Evolutionary conservation across 2,329 filamentous ascomycete genomes (phyloP).

Genomic region (Aspergillus niger): DNA sequence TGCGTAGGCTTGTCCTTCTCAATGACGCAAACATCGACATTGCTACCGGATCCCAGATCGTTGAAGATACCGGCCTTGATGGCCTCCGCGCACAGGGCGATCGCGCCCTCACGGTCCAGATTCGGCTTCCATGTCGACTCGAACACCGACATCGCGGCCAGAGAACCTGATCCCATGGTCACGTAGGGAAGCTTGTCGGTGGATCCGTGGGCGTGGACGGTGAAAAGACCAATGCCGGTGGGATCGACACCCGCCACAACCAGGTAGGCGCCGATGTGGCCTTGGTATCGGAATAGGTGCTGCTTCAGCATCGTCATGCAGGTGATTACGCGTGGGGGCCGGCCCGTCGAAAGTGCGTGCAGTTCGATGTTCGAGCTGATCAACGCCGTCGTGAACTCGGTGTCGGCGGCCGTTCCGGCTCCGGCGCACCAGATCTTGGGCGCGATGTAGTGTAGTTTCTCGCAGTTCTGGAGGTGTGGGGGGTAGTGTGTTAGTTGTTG

Average conservation of each 20-base stretch:
- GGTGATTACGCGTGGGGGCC: constrained; percentile 94
- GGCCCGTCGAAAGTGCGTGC: constrained; percentile 92
- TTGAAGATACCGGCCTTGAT: constrained; percentile 98
- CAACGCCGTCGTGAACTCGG: constrained; percentile 97
- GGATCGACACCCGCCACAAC: constrained; percentile 96
- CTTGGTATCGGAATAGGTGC: constrained; percentile 97
- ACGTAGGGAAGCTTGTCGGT: constrained; percentile 99
- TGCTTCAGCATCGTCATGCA: constrained; percentile 99
- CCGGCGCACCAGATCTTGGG: constrained; percentile 99
- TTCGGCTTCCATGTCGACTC: constrained; percentile 90
- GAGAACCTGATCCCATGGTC: constrained; percentile 94
- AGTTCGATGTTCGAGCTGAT: constrained; percentile 99
- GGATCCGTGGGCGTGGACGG: constrained; percentile 95
- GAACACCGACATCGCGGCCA: constrained; percentile 97
- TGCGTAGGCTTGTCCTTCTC: constrained; percentile 88
- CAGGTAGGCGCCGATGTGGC: constrained; percentile 95
- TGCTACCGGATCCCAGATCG: constrained; percentile 93
- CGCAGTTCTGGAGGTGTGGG: constrained; percentile 71
- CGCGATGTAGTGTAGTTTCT: constrained; percentile 98
- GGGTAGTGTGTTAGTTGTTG: neutral
- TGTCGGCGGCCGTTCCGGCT: constrained; percentile 95
- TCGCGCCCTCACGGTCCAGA: constrained; percentile 75
- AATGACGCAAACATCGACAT: constrained; percentile 96
- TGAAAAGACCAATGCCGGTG: constrained; percentile 92
- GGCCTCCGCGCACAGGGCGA: constrained; percentile 79